phyloP scores from a whole-genome alignment of 2,329 filamentous ascomycete genomes.

The Emmonsia crescens region DNA sequence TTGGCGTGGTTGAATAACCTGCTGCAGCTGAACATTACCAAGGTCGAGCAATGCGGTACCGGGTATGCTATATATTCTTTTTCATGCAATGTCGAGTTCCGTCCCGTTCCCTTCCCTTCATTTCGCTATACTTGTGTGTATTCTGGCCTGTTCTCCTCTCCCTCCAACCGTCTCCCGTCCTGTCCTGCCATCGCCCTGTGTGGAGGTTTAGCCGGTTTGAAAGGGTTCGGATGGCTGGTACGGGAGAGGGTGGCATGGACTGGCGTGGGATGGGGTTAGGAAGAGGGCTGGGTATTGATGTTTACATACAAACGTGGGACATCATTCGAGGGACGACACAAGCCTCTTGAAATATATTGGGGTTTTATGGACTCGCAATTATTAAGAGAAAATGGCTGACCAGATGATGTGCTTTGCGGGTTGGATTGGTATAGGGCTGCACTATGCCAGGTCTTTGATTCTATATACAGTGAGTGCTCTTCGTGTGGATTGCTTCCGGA shows the following conservation, averaged over 20 bases:
- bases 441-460: constrained; percentile 95
- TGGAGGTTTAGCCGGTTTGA: not conserved
- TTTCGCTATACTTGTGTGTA: not conserved
- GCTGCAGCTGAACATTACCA: constrained; percentile 93
- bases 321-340: not conserved
- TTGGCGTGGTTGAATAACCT: constrained; percentile 95
- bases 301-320: not conserved
- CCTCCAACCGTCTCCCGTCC: not conserved
- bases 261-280: not conserved
- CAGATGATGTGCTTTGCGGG: constrained; percentile 1
- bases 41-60: constrained; percentile 97
- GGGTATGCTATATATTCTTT: constrained; percentile 50
- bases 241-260: not conserved
- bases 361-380: not conserved
- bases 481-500: not conserved
- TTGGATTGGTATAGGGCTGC: constrained; percentile 55
- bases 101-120: not conserved
- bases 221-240: not conserved
- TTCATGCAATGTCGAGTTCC: not conserved
- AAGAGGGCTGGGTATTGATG: not conserved
- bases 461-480: constrained; percentile 63
- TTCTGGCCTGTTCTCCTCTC: not conserved
- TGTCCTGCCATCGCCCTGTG: not conserved
- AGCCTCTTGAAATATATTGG: not conserved
- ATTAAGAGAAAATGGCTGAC: not conserved